phyloP scores from a whole-genome alignment of 371 early-diverging fungal species.

The Scutellospora calospora region DNA sequence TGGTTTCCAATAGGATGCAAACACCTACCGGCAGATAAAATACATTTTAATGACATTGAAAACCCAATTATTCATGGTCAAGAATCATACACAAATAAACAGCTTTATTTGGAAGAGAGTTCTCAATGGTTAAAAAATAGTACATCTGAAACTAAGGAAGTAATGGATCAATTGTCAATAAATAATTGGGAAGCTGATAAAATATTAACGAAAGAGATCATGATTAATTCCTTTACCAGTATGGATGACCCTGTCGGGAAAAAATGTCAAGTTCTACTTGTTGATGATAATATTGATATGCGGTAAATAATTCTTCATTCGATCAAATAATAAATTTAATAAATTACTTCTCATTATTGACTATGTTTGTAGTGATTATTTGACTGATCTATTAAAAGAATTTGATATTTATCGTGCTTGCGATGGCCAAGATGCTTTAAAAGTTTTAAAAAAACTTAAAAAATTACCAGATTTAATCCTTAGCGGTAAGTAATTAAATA shows the following conservation, averaged over 20 bases:
- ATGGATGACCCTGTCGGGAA: not conserved
- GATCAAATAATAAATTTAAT: too few species aligned
- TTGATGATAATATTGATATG: slow-evolving; percentile 66
- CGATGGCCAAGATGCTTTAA: slow-evolving; percentile 58
- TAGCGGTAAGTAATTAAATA: slow-evolving; percentile 46
- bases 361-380: not conserved
- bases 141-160: too few species aligned
- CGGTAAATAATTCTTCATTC: too few species aligned
- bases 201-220: too few species aligned
- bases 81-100: not conserved
- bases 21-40: slow-evolving; percentile 43
- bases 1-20: slow-evolving; percentile 51
- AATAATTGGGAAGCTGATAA: too few species aligned
- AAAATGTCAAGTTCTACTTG: slow-evolving; percentile 52
- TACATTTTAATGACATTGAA: not conserved
- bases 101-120: slow-evolving; percentile 33
- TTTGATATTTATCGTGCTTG: slow-evolving; percentile 52
- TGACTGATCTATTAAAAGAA: slow-evolving; percentile 50
- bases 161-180: not conserved
- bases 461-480: slow-evolving; percentile 50
- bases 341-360: too few species aligned
- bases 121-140: slow-evolving; percentile 27
- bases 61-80: too few species aligned
- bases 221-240: too few species aligned
- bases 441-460: slow-evolving; percentile 44